A percentile compares a stretch with the other conserved stretches of the same genome.
Conservation (phyloP, 345 rosid genomes). For the Jatropha curcas region DNA sequence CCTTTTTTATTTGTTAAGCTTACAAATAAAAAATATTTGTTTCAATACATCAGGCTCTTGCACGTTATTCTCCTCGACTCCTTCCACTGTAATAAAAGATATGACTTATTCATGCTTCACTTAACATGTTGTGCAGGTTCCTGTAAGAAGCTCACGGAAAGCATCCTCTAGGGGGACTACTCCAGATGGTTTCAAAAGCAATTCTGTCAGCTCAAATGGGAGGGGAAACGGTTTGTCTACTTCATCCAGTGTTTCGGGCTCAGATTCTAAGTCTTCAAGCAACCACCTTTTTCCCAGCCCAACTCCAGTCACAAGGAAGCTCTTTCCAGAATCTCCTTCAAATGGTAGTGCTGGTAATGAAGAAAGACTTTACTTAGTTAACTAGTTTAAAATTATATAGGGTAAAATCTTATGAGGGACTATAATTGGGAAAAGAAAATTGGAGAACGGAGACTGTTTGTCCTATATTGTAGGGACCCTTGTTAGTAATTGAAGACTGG, state of each 20-base stretch:
- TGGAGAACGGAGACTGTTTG: not conserved
- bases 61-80: not conserved
- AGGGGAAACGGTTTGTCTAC: conserved; percentile 46
- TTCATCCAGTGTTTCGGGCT: conserved; percentile 27
- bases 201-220: conserved; percentile 55
- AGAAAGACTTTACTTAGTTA: conserved; percentile 17
- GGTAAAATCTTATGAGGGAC: not conserved
- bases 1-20: not conserved
- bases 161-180: conserved; percentile 42
- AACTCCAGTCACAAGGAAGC: conserved; percentile 43
- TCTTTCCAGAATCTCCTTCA: conserved; percentile 50
- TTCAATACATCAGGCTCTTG: not conserved
- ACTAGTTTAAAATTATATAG: not conserved
- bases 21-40: not conserved
- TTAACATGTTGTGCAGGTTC: conserved; percentile 36
- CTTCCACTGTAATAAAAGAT: not conserved
- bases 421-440: too few species aligned
- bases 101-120: not conserved
- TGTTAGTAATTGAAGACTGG: not conserved
- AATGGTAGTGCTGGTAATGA: conserved; percentile 40
- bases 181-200: conserved; percentile 55
- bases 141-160: conserved; percentile 48
- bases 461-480: not conserved
- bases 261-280: conserved; percentile 36
- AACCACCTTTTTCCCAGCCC: conserved; percentile 35